Conservation (phyloP, 176 grass and related monocot genomes). For the Zoysia japonica region DNA sequence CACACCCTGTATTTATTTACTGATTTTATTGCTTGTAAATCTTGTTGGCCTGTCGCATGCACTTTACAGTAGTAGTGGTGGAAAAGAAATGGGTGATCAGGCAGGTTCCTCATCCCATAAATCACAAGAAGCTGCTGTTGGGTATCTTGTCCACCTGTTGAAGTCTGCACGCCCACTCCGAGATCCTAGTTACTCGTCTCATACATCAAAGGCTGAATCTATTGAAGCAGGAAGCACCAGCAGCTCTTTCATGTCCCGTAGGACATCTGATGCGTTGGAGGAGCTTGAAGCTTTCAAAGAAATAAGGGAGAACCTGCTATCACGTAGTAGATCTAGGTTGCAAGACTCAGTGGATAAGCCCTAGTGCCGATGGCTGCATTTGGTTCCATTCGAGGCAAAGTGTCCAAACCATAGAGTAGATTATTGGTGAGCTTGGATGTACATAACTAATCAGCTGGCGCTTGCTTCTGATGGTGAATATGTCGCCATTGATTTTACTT, state of each 20-base stretch:
- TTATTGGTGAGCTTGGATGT: slow-evolving; percentile 34
- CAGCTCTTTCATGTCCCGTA: slow-evolving; percentile 69
- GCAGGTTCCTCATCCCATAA: slow-evolving; percentile 63
- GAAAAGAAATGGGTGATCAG: slow-evolving; percentile 58
- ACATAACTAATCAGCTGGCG: slow-evolving; percentile 42
- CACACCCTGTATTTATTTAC: background rate
- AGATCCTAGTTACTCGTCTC: slow-evolving; percentile 66
- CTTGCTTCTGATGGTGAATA: slow-evolving; percentile 1
- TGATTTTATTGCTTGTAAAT: background rate
- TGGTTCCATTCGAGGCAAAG: background rate
- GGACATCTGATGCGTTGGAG: slow-evolving; percentile 73
- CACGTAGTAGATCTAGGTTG: slow-evolving; percentile 57
- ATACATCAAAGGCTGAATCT: slow-evolving; percentile 63
- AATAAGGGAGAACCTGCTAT: slow-evolving; percentile 66
- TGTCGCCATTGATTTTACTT: slow-evolving; percentile 1
- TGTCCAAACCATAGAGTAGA: slow-evolving; percentile 16
- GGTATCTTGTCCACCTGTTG: slow-evolving; percentile 78
- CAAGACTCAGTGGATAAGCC: slow-evolving; percentile 49
- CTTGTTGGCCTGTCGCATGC: background rate
- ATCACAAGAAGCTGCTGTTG: slow-evolving; percentile 89
- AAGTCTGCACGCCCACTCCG: slow-evolving; percentile 64
- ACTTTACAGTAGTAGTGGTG: slow-evolving; percentile 71
- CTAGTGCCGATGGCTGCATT: slow-evolving; percentile 17
- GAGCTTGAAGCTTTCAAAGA: slow-evolving; percentile 80
- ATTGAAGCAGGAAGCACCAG: slow-evolving; percentile 54